Percentiles rank a stretch among this genome's conserved stretches.
phyloP scores from a whole-genome alignment of 768 basidiomycete species.

The Auriscalpium orientale region DNA sequence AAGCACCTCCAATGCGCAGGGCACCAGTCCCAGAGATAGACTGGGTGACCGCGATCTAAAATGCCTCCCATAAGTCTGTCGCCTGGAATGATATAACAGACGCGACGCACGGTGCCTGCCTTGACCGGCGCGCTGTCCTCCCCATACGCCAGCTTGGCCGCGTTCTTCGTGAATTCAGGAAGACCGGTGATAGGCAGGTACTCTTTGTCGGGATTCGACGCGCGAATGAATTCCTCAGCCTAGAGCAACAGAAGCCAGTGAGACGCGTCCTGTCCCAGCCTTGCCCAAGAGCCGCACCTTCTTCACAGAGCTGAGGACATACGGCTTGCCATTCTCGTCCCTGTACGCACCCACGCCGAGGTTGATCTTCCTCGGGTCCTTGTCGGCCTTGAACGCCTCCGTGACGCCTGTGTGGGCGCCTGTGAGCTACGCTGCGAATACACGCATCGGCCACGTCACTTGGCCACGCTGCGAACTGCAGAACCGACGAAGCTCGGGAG shows the following conservation, averaged over 20 bases:
- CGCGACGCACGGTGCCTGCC: slow-evolving; percentile 56
- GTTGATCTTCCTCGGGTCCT: slow-evolving; percentile 89
- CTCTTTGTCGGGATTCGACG: slow-evolving; percentile 79
- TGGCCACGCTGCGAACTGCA: not conserved
- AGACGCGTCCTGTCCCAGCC: not conserved
- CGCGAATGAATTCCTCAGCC: slow-evolving; percentile 71
- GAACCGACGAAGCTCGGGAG: not conserved
- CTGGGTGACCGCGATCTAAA: slow-evolving; percentile 79
- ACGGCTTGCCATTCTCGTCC: slow-evolving; percentile 91
- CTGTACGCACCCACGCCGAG: slow-evolving; percentile 96
- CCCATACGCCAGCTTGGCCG: slow-evolving; percentile 89
- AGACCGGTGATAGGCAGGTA: slow-evolving; percentile 95
- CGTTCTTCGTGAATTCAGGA: slow-evolving; percentile 74
- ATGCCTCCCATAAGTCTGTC: slow-evolving; percentile 6
- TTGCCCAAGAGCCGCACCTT: slow-evolving; percentile 45
- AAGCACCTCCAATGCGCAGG: slow-evolving; percentile 88
- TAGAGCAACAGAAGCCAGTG: slow-evolving; percentile 22
- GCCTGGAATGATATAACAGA: not conserved
- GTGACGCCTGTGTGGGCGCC: slow-evolving; percentile 57
- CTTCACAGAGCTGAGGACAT: slow-evolving; percentile 82
- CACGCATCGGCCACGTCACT: slow-evolving; percentile 7
- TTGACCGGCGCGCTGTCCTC: slow-evolving; percentile 65
- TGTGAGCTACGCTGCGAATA: not conserved
- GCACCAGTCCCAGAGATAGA: slow-evolving; percentile 98
- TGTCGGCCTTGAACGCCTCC: slow-evolving; percentile 96